Evolutionary conservation across 1,139 yeast genomes (phyloP).

Genomic region (Ogataea hybrid): DNA sequence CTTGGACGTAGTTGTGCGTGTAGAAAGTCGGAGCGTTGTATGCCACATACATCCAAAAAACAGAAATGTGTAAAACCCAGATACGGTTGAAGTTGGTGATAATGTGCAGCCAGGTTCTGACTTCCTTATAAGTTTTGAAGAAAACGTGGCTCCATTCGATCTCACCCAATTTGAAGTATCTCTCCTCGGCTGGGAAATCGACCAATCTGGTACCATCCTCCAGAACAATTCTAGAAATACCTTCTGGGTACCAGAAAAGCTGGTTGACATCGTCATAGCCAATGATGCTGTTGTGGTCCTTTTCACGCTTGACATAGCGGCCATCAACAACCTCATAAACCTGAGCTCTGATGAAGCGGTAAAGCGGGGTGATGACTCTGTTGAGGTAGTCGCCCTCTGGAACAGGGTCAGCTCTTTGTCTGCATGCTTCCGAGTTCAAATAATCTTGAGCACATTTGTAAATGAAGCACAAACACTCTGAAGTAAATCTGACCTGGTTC

Average conservation of each 20-base stretch:
- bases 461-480: slow-evolving; percentile 81
- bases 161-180: slow-evolving; percentile 87
- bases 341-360: slow-evolving; percentile 88
- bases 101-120: slow-evolving; percentile 97
- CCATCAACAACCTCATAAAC: slow-evolving; percentile 95
- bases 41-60: slow-evolving; percentile 94
- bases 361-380: slow-evolving; percentile 88
- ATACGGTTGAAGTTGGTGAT: slow-evolving; percentile 96
- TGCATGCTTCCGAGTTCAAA: slow-evolving; percentile 81
- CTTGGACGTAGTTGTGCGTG: slow-evolving; percentile 82
- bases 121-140: slow-evolving; percentile 94
- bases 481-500: slow-evolving; percentile 76
- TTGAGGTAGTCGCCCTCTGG: slow-evolving; percentile 96
- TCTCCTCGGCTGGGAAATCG: slow-evolving; percentile 85
- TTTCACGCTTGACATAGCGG: slow-evolving; percentile 95
- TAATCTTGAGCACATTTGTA: slow-evolving; percentile 79
- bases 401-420: slow-evolving; percentile 83
- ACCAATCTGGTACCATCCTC: slow-evolving; percentile 91
- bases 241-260: slow-evolving; percentile 99
- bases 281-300: slow-evolving; percentile 88
- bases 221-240: slow-evolving; percentile 87
- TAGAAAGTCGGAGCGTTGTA: slow-evolving; percentile 90
- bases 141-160: slow-evolving; percentile 91
- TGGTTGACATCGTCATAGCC: slow-evolving; percentile 99
- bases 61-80: slow-evolving; percentile 88